Conservation (phyloP, 2,329 filamentous ascomycete species). For the Gremmenia infestans region DNA sequence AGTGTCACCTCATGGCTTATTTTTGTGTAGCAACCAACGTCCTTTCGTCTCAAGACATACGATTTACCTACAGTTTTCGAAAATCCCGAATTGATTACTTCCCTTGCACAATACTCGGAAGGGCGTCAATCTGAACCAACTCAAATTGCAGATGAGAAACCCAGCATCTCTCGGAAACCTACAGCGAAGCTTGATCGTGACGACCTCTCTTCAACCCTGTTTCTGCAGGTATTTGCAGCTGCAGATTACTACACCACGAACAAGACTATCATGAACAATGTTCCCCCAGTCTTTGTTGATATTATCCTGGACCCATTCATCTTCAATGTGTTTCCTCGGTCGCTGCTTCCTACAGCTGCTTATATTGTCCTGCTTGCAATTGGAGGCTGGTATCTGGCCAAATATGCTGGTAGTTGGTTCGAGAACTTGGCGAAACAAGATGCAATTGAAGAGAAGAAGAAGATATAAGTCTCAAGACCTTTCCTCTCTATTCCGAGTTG, state of each 20-base stretch:
- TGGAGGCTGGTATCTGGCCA: constrained; percentile 28
- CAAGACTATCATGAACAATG: constrained; percentile 65
- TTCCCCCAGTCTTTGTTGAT: constrained; percentile 72
- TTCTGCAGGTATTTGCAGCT: constrained; percentile 65
- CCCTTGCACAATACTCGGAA: constrained; percentile 58
- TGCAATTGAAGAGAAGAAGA: constrained; percentile 15
- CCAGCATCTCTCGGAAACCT: constrained; percentile 4
- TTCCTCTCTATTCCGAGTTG: not conserved
- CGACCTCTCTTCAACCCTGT: constrained; percentile 23
- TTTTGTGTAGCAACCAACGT: constrained; percentile 70
- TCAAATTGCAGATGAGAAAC: constrained; percentile 11
- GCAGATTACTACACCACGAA: constrained; percentile 84
- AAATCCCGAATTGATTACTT: constrained; percentile 57
- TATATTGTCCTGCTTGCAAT: constrained; percentile 62
- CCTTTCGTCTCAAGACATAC: constrained; percentile 65
- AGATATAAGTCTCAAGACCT: not conserved
- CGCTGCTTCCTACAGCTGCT: constrained; percentile 64
- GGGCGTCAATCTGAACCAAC: constrained; percentile 37
- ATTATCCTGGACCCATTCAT: constrained; percentile 82
- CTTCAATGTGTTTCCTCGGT: constrained; percentile 72
- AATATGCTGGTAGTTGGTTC: constrained; percentile 24
- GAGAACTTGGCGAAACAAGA: constrained; percentile 6
- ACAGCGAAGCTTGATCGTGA: constrained; percentile 8
- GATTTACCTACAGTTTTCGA: constrained; percentile 57
- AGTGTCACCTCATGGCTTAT: constrained; percentile 9